These are phyloP conservation scores for Medicago lupulina DNA, from an alignment of 306 rosid species.

Conservation along the genomic window DNA sequence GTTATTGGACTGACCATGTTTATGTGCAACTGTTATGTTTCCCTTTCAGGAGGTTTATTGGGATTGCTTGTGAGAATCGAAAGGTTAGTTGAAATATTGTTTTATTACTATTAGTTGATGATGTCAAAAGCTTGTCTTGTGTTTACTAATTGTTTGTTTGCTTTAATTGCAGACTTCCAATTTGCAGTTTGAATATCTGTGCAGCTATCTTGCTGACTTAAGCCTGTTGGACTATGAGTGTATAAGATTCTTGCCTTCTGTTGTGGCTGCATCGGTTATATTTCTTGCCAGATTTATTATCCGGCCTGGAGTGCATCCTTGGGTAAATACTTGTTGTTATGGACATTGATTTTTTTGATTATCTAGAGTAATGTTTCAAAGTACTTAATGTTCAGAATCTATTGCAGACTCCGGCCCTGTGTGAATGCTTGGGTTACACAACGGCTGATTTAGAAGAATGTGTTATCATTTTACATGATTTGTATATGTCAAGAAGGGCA, in stretches of 20 bases:
- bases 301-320: slow-evolving; percentile 62
- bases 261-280: slow-evolving; percentile 73
- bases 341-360: background rate
- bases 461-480: slow-evolving; percentile 61
- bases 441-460: slow-evolving; percentile 64
- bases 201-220: slow-evolving; percentile 77
- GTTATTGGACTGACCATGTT: slow-evolving; percentile 5
- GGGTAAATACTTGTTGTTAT: slow-evolving; percentile 60
- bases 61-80: slow-evolving; percentile 44
- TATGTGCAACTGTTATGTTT: background rate
- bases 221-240: slow-evolving; percentile 76
- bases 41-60: slow-evolving; percentile 52
- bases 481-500: slow-evolving; percentile 73
- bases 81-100: slow-evolving; percentile 48
- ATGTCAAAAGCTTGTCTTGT: background rate
- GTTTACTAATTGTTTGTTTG: slow-evolving; percentile 27
- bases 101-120: background rate
- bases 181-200: slow-evolving; percentile 62
- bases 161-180: slow-evolving; percentile 51
- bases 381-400: slow-evolving; percentile 4
- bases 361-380: background rate
- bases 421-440: slow-evolving; percentile 53
- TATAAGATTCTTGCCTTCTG: slow-evolving; percentile 67
- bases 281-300: slow-evolving; percentile 72
- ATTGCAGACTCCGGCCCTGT: slow-evolving; percentile 56